These are phyloP conservation scores for Talaromyces thailandensis DNA, from an alignment of 495 filamentous ascomycete genomes.

Conservation along the genomic window DNA sequence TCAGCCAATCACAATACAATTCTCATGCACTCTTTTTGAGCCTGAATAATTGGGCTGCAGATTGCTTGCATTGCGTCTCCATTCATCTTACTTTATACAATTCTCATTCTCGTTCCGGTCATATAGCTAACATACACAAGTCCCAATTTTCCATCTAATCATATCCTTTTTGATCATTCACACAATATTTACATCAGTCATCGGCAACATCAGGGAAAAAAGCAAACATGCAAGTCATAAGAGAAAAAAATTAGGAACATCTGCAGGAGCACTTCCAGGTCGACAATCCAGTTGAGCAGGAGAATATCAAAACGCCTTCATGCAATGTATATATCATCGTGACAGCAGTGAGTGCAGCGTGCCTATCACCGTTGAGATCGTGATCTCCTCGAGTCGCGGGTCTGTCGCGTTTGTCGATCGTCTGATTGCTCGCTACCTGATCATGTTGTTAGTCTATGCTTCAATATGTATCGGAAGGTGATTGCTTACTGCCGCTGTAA, in stretches of 20 bases:
- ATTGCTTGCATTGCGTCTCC: not conserved
- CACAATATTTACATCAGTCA: conserved; percentile 9
- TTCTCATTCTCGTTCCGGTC: not conserved
- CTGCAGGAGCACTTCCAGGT: conserved; percentile 10
- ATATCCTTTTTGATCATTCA: not conserved
- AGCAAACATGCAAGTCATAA: conserved; percentile 8
- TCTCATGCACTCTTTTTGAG: not conserved
- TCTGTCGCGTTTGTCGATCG: not conserved
- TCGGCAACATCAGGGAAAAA: conserved; percentile 10
- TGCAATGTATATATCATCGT: not conserved
- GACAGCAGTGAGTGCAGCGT: not conserved
- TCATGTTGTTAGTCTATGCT: not conserved
- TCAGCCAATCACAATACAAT: not conserved
- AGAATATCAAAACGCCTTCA: conserved; percentile 4
- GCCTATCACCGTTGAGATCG: not conserved
- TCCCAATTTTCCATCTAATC: not conserved
- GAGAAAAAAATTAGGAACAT: conserved; percentile 2
- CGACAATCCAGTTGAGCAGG: conserved; percentile 20
- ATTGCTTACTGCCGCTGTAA: conserved; percentile 30
- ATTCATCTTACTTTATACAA: no score
- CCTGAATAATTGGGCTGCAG: not conserved
- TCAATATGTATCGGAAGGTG: not conserved
- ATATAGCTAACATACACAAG: not conserved
- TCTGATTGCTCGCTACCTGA: conserved; percentile 3
- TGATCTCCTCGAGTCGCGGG: not conserved